Percentiles rank a stretch among this genome's conserved stretches.
phyloP scores from a whole-genome alignment of 106 monocot species.

The Dendrobium officinale region DNA sequence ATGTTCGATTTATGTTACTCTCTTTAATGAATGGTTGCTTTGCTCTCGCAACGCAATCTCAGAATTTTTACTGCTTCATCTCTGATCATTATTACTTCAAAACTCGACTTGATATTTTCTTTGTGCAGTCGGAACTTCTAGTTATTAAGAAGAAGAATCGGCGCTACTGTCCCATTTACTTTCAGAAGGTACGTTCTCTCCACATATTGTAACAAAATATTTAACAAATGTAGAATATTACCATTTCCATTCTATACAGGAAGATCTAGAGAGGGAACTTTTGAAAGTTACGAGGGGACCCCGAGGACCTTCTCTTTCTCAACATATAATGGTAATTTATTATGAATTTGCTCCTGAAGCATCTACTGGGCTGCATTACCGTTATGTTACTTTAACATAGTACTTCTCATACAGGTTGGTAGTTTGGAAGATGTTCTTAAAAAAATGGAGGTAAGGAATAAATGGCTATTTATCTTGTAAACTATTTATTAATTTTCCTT shows the following conservation, averaged over 20 bases:
- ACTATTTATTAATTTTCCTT: not conserved
- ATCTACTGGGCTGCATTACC: not conserved
- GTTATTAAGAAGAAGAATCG: conserved; percentile 87
- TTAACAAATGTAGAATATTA: not conserved
- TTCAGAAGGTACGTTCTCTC: conserved; percentile 61
- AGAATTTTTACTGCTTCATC: too few species aligned
- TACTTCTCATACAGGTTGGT: conserved; percentile 51
- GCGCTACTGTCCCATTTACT: conserved; percentile 92
- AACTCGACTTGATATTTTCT: not conserved
- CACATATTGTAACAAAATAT: not conserved
- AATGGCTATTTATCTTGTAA: not conserved
- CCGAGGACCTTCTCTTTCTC: conserved; percentile 47
- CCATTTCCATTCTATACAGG: conserved; percentile 27
- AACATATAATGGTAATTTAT: conserved; percentile 62
- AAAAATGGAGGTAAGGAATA: conserved; percentile 82
- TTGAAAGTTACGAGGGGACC: conserved; percentile 43
- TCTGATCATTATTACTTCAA: too few species aligned
- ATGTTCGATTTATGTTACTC: too few species aligned
- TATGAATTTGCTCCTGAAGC: not conserved
- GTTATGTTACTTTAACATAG: not conserved
- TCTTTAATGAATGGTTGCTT: too few species aligned
- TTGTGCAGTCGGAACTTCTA: conserved; percentile 84
- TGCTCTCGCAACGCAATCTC: too few species aligned
- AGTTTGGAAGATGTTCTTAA: conserved; percentile 93
- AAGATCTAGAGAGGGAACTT: conserved; percentile 96